Conservation (phyloP, 169 alveolate genomes). For the Plasmodium sp. region DNA sequence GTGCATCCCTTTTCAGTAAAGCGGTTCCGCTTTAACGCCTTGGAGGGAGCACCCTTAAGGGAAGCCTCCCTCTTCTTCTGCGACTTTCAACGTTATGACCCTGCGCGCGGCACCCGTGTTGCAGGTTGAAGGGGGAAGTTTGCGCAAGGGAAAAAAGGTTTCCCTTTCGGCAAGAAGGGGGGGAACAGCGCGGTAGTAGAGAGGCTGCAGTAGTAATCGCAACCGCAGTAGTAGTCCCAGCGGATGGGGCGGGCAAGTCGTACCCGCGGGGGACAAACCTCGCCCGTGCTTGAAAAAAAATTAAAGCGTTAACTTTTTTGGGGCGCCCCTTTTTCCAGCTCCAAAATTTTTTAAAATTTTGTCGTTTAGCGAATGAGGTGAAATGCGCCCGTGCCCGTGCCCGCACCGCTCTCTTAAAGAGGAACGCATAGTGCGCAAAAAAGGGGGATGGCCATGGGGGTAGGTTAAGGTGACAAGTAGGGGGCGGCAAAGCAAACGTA, state of each 20-base stretch:
- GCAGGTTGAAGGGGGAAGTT: background rate
- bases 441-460: background rate
- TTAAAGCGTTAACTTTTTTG: background rate
- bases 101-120: background rate
- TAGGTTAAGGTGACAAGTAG: background rate
- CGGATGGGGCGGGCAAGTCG: background rate
- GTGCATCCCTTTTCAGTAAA: background rate
- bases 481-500: background rate
- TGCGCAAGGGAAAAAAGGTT: background rate
- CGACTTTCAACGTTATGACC: background rate
- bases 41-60: background rate
- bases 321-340: background rate
- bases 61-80: background rate
- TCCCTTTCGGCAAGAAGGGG: background rate
- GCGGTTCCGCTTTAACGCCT: background rate
- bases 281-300: background rate
- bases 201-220: background rate
- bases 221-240: too few species aligned
- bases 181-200: background rate
- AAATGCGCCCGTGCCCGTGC: background rate
- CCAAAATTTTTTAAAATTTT: background rate
- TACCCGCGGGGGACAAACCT: background rate
- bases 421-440: background rate
- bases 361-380: background rate
- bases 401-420: background rate